These are phyloP conservation scores for Penicillium alfredii DNA, from an alignment of 495 filamentous ascomycete genomes.

Conservation along the genomic window DNA sequence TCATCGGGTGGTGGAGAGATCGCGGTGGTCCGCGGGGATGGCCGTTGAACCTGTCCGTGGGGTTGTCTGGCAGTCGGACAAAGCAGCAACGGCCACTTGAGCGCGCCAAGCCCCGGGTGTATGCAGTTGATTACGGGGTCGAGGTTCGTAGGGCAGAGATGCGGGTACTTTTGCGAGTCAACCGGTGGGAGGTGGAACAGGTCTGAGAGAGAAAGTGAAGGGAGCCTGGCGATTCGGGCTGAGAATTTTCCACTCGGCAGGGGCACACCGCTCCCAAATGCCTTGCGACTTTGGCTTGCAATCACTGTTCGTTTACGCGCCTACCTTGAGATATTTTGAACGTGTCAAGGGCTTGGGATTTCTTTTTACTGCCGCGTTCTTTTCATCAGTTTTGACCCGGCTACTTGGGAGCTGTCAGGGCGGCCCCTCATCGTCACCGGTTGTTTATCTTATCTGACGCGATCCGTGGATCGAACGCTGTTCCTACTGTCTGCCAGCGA, in stretches of 20 bases:
- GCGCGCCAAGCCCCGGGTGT: no score
- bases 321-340: no score
- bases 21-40: slow-evolving; percentile 5
- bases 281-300: background rate
- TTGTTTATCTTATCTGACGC: slow-evolving; percentile 23
- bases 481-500: no score
- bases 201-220: slow-evolving; percentile 6
- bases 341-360: no score
- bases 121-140: no score
- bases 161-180: background rate
- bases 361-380: slow-evolving; percentile 2
- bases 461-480: slow-evolving; percentile 12
- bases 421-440: slow-evolving; percentile 24
- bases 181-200: background rate
- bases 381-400: no score
- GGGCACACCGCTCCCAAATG: slow-evolving; percentile 15
- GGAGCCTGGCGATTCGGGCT: slow-evolving; percentile 14
- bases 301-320: background rate
- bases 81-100: slow-evolving; percentile 26
- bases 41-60: slow-evolving; percentile 22
- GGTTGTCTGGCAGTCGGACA: slow-evolving; percentile 21
- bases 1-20: slow-evolving; percentile 1
- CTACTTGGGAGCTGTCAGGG: no score
- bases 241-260: slow-evolving; percentile 22
- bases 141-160: background rate